Evolutionary conservation across 179 eudicot genomes (phyloP), one percentile per base, ranked within the genome.

Genomic region (Drosera spatulata): DNA sequence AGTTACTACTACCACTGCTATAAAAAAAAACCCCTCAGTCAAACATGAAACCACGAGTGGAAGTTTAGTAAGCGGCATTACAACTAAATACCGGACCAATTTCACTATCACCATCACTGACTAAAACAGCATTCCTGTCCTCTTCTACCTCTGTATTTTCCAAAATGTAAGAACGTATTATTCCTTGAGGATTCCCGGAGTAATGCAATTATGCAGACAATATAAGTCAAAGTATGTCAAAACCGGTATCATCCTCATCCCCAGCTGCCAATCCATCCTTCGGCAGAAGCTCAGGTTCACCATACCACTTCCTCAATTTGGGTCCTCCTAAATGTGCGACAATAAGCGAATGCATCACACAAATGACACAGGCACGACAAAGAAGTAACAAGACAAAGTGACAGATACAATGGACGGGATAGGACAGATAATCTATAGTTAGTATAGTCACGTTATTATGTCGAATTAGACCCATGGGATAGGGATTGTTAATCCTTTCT

Each of bases 231-330:
- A 15, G 11, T 37, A 9, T 33, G 59, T 11, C 7, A 50, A 45
- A 67, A 69, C 77, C 82, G 63, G 63, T 9, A 47, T 69, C 69
- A 70, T 79, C 82, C 38, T 78, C 80, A 66, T 82, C 78, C 53
- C 75, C 77, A 40, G 39, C 57, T 56, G 41, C 39, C 47, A 77
- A 66, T 66, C 82, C 94, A 72, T 86, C 97, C 71, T 81, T 86
- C 13, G 81, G 80, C 60, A 81, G 80, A 33, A 80, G 82, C 55
- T 93, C 97, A 58, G 99, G 88, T 77, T 97, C 99, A 61, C 97
- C 99, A 61, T 93, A 93, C 99, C 99, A 93, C 70, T 83, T 93
- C 66, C 99, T 86, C 58, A 93, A 71, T 71, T 93, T 93, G 42
- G 99, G 99, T 37, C 99, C 99, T 42, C 95, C 99, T 93, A 63